phyloP scores from a whole-genome alignment of 2,329 filamentous ascomycete genomes.

The Aspergillus piperis region DNA sequence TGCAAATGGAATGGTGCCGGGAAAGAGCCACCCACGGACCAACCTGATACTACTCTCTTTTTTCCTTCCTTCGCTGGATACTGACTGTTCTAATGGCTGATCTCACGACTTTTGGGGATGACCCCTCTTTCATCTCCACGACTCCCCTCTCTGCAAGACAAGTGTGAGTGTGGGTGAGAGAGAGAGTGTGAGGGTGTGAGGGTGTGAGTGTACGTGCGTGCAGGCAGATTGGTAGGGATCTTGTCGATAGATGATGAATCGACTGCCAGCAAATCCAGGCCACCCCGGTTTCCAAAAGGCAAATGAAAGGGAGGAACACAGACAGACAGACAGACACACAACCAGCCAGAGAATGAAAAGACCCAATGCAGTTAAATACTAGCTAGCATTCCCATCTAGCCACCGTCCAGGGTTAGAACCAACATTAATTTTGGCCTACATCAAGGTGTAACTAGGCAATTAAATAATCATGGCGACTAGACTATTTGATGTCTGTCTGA shows the following conservation, averaged over 20 bases:
- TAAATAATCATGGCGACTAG: background rate
- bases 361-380: background rate
- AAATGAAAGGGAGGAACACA: background rate
- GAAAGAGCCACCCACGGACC: constrained; percentile 5
- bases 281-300: background rate
- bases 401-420: background rate
- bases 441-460: background rate
- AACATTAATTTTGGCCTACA: background rate
- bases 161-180: no score
- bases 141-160: no score
- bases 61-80: background rate
- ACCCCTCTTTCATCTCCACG: background rate
- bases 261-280: background rate
- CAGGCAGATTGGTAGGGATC: background rate
- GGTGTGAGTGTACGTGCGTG: no score
- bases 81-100: background rate
- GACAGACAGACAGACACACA: background rate
- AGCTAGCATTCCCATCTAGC: background rate
- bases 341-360: background rate
- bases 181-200: no score
- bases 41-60: background rate
- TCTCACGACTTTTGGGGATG: background rate
- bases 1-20: constrained; percentile 5
- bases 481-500: constrained; percentile 1
- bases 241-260: background rate